Evolutionary conservation across 164 flowering plant species (phyloP), one percentile per base, ranked within the genome.

Genomic region (Malania oleifera): DNA sequence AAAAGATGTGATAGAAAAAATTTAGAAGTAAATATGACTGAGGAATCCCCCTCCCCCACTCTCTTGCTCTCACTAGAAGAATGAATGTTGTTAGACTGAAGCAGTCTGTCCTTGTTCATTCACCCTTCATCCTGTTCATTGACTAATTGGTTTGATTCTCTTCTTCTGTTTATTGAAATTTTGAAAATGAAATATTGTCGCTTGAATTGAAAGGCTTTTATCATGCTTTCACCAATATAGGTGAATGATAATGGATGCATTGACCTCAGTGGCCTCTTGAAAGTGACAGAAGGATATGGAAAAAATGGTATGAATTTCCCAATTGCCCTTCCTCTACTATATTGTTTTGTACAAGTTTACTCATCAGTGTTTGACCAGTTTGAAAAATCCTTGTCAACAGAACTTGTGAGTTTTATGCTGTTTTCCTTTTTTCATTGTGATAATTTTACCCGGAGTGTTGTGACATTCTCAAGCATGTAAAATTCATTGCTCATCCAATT

Each of bases 211-310:
- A 35, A 18, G 13, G 29, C 40, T 31, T 20, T 13, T 27, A 12
- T n/a, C 1, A 25, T 2, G 23, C 55, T 31, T 55, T 56, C 37
- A 44, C 34, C 26, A 25, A 40, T 57, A 19, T 61, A 89, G 92
- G 88, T 80, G 38, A 77, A 86, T 69, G 70, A 71, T 56, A 27
- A 55, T 48, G 96, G 96, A 52, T 75, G 52, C 57, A 61, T 82
- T 44, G 76, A 82, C 54, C 89, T 86, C 39, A 67, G 84, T 65
- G 84, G 82, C 13, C 50, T 74, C 34, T 60, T 89, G 43, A 84
- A 73, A 80, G 86, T 84, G 45, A 74, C 67, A 0, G 77, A 68
- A 38, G 75, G 78, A 34, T 84, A 73, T 67, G 86, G 83, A 26
- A 56, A 70, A 65, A 57, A 2, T 49, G 90, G 96, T 86, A 73